A percentile compares a stretch with the other conserved stretches of the same genome.
These are phyloP conservation scores for Fraxinus latifolia DNA, from an alignment of 305 asterid species.

Conservation along the genomic window DNA sequence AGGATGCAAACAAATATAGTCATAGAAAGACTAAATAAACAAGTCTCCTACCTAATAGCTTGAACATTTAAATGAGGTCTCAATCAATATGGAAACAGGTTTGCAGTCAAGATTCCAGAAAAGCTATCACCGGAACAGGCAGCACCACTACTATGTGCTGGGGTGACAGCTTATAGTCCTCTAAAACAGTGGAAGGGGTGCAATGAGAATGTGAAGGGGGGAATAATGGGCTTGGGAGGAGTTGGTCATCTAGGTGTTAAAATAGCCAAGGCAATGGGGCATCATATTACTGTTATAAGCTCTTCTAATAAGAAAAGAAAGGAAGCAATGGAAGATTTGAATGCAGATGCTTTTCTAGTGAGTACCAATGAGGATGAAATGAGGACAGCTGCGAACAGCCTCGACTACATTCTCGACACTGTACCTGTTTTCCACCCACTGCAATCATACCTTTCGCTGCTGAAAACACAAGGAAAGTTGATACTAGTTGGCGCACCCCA, in stretches of 20 bases:
- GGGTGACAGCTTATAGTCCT: constrained; percentile 51
- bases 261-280: constrained; percentile 57
- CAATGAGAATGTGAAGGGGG: constrained; percentile 26
- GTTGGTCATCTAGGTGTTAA: constrained; percentile 49
- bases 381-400: constrained; percentile 28
- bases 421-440: constrained; percentile 39
- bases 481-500: constrained; percentile 36
- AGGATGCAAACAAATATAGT: neutral
- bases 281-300: constrained; percentile 51
- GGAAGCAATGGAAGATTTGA: constrained; percentile 41
- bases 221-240: constrained; percentile 47
- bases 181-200: constrained; percentile 31
- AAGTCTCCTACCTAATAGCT: neutral
- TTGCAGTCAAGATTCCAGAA: constrained; percentile 42
- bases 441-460: constrained; percentile 27
- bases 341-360: constrained; percentile 38
- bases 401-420: constrained; percentile 48
- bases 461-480: constrained; percentile 42
- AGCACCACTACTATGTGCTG: constrained; percentile 49
- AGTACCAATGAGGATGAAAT: constrained; percentile 30
- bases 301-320: constrained; percentile 36
- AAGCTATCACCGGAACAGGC: constrained; percentile 37
- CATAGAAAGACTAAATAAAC: neutral
- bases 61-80: neutral
- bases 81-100: constrained; percentile 22